phyloP scores from a whole-genome alignment of 805 yeast genomes.

The Candida parachauliodes region DNA sequence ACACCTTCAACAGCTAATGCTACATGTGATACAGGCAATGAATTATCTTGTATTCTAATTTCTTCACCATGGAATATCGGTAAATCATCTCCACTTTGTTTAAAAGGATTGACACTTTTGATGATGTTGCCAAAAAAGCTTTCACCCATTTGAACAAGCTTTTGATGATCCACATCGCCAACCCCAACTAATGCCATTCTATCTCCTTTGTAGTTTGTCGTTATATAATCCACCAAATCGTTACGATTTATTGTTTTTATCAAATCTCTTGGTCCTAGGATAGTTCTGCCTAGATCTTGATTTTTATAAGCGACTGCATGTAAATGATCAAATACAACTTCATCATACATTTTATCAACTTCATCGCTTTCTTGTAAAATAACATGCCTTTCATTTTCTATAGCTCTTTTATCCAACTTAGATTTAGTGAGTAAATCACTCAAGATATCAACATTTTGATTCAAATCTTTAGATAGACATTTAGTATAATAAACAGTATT shows the following conservation, averaged over 20 bases:
- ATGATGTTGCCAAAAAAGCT: constrained; percentile 72
- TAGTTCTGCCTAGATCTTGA: constrained; percentile 95
- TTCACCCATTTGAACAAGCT: constrained; percentile 72
- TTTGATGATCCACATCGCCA: constrained; percentile 88
- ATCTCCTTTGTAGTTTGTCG: constrained; percentile 88
- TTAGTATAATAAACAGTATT: constrained; percentile 96
- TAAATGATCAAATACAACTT: constrained; percentile 93
- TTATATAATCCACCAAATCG: constrained; percentile 77
- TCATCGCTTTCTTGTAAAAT: constrained; percentile 96
- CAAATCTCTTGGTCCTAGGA: constrained; percentile 88
- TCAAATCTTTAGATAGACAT: constrained; percentile 74
- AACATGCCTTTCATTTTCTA: constrained; percentile 95
- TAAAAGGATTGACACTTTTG: constrained; percentile 59
- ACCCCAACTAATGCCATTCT: constrained; percentile 98
- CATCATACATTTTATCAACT: constrained; percentile 97
- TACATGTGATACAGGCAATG: constrained; percentile 84
- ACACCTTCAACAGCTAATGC: constrained; percentile 98
- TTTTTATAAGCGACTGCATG: constrained; percentile 88
- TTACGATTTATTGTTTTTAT: constrained; percentile 73
- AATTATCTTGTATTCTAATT: constrained; percentile 73
- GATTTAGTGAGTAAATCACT: constrained; percentile 88
- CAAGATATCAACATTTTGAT: constrained; percentile 80
- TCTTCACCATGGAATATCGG: constrained; percentile 87
- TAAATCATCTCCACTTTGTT: constrained; percentile 65
- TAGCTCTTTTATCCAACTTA: constrained; percentile 74